These are phyloP conservation scores for Penicillium olsonii DNA, from an alignment of 2,329 filamentous ascomycete species.

Conservation along the genomic window DNA sequence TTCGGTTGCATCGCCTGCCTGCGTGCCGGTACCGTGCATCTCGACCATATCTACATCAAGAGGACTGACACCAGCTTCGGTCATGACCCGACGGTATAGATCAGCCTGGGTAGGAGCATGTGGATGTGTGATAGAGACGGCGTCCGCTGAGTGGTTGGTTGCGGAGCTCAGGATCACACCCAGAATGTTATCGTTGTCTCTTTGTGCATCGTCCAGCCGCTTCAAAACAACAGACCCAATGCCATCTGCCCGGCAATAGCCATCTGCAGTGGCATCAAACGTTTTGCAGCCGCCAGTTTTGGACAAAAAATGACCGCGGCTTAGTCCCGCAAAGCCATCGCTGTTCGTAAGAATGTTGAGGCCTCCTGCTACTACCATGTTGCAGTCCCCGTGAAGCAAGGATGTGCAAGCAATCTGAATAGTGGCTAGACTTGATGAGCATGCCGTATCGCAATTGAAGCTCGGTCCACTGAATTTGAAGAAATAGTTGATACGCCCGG, in stretches of 20 bases:
- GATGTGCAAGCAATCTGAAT: slow-evolving; percentile 71
- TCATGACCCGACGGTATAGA: slow-evolving; percentile 41
- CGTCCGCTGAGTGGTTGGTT: slow-evolving; percentile 51
- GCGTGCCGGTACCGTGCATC: slow-evolving; percentile 46
- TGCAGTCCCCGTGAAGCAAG: slow-evolving; percentile 71
- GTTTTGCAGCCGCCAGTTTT: slow-evolving; percentile 50
- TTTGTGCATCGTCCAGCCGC: slow-evolving; percentile 50
- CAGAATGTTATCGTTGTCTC: slow-evolving; percentile 48
- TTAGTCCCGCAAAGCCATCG: slow-evolving; percentile 73
- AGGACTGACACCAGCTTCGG: slow-evolving; percentile 38
- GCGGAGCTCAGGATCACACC: slow-evolving; percentile 46
- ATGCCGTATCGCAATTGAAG: slow-evolving; percentile 72
- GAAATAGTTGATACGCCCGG: slow-evolving; percentile 53
- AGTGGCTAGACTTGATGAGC: slow-evolving; percentile 58
- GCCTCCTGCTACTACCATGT: slow-evolving; percentile 78
- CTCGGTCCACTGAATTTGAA: slow-evolving; percentile 74
- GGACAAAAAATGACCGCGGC: slow-evolving; percentile 47
- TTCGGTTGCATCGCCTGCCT: slow-evolving; percentile 43
- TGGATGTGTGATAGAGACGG: slow-evolving; percentile 46
- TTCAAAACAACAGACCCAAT: slow-evolving; percentile 55
- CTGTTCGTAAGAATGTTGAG: slow-evolving; percentile 72
- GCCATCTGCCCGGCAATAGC: slow-evolving; percentile 57
- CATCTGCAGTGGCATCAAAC: slow-evolving; percentile 53
- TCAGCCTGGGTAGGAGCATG: slow-evolving; percentile 41
- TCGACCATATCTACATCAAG: slow-evolving; percentile 41